These are phyloP conservation scores for Trichoderma orchidacearum DNA, from an alignment of 495 filamentous ascomycete species.

Conservation along the genomic window DNA sequence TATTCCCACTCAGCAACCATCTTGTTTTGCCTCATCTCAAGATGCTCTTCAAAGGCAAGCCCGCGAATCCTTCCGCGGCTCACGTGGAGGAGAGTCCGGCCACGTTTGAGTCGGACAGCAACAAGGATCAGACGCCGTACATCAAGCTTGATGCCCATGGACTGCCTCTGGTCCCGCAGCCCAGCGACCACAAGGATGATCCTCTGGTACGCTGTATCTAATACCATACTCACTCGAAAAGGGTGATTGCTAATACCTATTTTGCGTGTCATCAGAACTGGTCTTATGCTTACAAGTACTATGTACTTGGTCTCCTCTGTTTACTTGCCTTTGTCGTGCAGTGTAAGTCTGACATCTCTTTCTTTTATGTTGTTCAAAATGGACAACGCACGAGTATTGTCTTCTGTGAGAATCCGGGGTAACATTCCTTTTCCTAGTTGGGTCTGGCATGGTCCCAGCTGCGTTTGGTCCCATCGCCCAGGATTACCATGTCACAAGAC, in stretches of 20 bases:
- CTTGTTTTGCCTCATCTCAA: too few relatives aligned
- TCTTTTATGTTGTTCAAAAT: conserved; percentile 5
- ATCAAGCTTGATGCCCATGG: conserved; percentile 12
- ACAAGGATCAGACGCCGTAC: conserved; percentile 4
- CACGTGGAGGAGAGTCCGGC: background rate
- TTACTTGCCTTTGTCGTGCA: conserved; percentile 16
- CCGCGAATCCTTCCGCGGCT: background rate
- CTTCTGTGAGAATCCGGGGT: too few relatives aligned
- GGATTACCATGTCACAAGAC: conserved; percentile 6
- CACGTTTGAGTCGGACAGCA: background rate
- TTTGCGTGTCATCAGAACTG: conserved; percentile 10
- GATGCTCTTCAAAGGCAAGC: background rate
- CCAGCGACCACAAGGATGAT: conserved; percentile 18
- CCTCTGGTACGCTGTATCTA: conserved; percentile 10
- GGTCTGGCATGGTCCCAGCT: conserved; percentile 5
- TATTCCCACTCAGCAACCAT: too few relatives aligned
- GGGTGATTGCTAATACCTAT: background rate
- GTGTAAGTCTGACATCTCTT: conserved; percentile 10
- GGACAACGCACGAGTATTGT: too few relatives aligned
- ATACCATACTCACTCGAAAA: too few relatives aligned
- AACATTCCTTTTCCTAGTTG: background rate
- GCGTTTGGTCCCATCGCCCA: conserved; percentile 13
- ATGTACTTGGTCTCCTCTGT: conserved; percentile 13
- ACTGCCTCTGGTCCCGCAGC: conserved; percentile 15
- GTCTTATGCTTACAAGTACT: conserved; percentile 14